A percentile compares a stretch with the other conserved stretches of the same genome.
phyloP scores from a whole-genome alignment of 1,139 yeast species.

The Candida frijolesensis region DNA sequence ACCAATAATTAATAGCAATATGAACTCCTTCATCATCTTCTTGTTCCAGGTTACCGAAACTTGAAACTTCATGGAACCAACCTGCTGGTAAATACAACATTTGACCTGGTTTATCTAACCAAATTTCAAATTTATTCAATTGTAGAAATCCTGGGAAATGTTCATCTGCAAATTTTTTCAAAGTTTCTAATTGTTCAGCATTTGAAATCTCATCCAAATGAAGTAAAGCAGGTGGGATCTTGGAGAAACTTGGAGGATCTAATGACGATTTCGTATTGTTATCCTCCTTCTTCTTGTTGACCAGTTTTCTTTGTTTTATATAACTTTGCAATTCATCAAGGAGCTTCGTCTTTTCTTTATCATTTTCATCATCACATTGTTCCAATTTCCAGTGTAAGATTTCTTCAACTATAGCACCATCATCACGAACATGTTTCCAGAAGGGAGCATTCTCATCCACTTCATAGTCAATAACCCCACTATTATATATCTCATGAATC shows the following conservation, averaged over 20 bases:
- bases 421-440: conserved; percentile 62
- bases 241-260: conserved; percentile 73
- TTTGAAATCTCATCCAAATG: conserved; percentile 57
- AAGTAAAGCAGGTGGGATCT: conserved; percentile 60
- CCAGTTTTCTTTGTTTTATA: conserved; percentile 14
- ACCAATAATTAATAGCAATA: conserved; percentile 74
- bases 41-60: conserved; percentile 46
- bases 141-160: conserved; percentile 52
- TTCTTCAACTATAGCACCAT: conserved; percentile 59
- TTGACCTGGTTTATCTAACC: conserved; percentile 57
- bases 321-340: conserved; percentile 20
- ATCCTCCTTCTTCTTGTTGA: conserved; percentile 9
- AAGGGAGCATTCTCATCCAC: conserved; percentile 52
- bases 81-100: conserved; percentile 74
- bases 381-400: conserved; percentile 40
- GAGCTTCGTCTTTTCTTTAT: conserved; percentile 12
- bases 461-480: conserved; percentile 68
- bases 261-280: conserved; percentile 6
- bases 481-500: conserved; percentile 48
- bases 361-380: conserved; percentile 11
- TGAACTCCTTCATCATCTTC: conserved; percentile 38
- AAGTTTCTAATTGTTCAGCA: conserved; percentile 19
- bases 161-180: conserved; percentile 30
- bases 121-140: conserved; percentile 44
- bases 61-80: conserved; percentile 81